Conservation (phyloP, 1,284 basidiomycete genomes). For the Trametes hirsuta region DNA sequence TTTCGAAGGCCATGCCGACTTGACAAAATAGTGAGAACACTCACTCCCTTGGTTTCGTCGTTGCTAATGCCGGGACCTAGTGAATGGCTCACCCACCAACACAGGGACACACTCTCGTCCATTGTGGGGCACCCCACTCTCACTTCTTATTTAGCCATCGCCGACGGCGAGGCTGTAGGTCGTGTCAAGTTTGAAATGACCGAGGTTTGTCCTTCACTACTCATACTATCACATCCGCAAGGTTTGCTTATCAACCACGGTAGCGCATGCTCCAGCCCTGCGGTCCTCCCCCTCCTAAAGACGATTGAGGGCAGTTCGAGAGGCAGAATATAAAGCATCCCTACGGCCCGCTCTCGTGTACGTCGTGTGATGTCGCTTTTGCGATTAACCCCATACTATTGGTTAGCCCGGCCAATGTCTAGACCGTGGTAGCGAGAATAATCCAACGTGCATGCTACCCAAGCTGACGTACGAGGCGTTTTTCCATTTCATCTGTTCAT, state of each 20-base stretch:
- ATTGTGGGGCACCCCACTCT: constrained; percentile 92
- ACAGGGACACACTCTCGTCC: constrained; percentile 91
- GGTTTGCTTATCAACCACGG: neutral
- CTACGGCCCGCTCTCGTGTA: constrained; percentile 1
- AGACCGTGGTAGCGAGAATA: neutral
- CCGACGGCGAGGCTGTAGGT: constrained; percentile 91
- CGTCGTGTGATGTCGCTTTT: constrained; percentile 9
- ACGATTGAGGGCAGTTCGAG: constrained; percentile 52
- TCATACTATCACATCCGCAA: neutral
- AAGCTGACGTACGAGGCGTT: neutral
- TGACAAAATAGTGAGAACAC: constrained; percentile 84
- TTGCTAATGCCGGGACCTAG: constrained; percentile 46
- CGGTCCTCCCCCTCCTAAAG: constrained; percentile 92
- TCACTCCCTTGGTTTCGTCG: constrained; percentile 7
- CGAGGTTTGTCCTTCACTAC: constrained; percentile 64
- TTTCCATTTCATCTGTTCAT: constrained; percentile 4
- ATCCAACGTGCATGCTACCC: neutral
- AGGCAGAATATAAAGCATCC: neutral
- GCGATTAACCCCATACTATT: constrained; percentile 1
- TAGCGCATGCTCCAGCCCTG: constrained; percentile 99
- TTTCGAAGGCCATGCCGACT: constrained; percentile 83
- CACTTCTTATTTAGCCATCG: constrained; percentile 86
- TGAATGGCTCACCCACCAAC: constrained; percentile 98
- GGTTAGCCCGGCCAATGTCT: neutral
- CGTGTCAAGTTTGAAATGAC: constrained; percentile 94